Base-by-base conservation (phyloP, 2,329 filamentous ascomycete species). In the Venturiaceae sp. region DNA sequence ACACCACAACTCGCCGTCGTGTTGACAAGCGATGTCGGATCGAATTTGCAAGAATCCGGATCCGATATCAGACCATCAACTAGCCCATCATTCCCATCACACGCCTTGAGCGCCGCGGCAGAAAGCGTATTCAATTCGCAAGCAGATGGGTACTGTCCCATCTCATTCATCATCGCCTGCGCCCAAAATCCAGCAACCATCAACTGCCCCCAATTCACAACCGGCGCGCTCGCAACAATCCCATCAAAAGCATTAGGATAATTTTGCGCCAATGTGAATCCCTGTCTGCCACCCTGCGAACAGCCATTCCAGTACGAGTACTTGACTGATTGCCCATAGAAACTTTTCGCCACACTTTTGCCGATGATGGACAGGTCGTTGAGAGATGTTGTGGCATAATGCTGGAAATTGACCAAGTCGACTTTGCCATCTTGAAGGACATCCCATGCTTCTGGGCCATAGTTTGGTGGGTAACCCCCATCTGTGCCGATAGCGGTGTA, bases 291-390 rank as follows among this genome's bases (percentile, higher is more conserved):
- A 59, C 68, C 69, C 58, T 65, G 65, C 1, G 68, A 71, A 54
- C 70, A 72, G 53, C 66, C 70, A 21, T 66, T 67, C 66, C 67
- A 71, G 57, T 71, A 71, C n/a, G 67, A 69, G 46, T 70, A 67
- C 44, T 66, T 64, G 0, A 71, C 67, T 23, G 63, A 54, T 32
- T 63, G 53, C 11, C 68, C 65, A 60, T 72, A 76, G 60, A 66
- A 75, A 19, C 65, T 63, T 23, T 67, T 61, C 5, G 65, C 66
- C 26, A 66, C 62, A 26, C 55, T 60, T 60, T 75, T 74, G 8
- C 67, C 71, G 9, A 75, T 63, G 9, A 66, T 53, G 13, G 66
- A 62, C 46, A 60, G 61, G 26, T 77, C 75, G 4, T 70, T 65
- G 9, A 75, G 37, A n/a, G 71, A 69, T 0, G 68, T 63, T 0